Conservation (phyloP, 192 early-diverging fungal species). For the Umbelopsis sp. region DNA sequence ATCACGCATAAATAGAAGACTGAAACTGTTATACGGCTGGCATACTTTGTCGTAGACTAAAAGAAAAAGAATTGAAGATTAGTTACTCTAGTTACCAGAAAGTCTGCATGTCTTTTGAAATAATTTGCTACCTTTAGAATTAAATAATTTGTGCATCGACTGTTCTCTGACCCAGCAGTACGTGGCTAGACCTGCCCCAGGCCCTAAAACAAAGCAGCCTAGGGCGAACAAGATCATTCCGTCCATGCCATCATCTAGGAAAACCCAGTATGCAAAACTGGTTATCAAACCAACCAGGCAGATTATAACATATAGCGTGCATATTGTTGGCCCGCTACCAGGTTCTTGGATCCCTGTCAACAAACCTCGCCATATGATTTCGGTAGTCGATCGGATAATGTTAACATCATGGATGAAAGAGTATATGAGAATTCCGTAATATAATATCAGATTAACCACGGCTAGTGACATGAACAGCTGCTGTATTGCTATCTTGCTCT, state of each 20-base stretch:
- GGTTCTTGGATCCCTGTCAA: neutral
- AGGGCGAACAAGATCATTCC: neutral
- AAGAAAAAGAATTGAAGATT: too few relatives aligned
- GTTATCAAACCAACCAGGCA: neutral
- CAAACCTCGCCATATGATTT: neutral
- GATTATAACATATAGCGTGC: neutral
- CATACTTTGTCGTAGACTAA: too few relatives aligned
- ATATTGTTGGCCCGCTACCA: neutral
- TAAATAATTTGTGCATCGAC: neutral
- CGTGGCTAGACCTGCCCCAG: neutral
- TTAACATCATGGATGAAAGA: neutral
- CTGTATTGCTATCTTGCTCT: conserved; percentile 5
- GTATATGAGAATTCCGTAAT: neutral
- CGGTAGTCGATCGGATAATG: neutral
- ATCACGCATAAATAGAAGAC: too few relatives aligned
- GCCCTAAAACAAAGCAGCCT: neutral
- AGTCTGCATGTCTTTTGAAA: too few relatives aligned
- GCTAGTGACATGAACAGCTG: neutral
- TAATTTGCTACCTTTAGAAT: neutral
- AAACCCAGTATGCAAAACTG: neutral
- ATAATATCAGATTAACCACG: neutral
- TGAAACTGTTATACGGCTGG: too few relatives aligned
- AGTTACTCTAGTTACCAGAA: too few relatives aligned
- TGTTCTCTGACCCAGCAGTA: conserved; percentile 15
- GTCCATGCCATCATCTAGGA: neutral